Evolutionary conservation across 139 green algal species (phyloP).

Genomic region (Spirogloea muscicola): DNA sequence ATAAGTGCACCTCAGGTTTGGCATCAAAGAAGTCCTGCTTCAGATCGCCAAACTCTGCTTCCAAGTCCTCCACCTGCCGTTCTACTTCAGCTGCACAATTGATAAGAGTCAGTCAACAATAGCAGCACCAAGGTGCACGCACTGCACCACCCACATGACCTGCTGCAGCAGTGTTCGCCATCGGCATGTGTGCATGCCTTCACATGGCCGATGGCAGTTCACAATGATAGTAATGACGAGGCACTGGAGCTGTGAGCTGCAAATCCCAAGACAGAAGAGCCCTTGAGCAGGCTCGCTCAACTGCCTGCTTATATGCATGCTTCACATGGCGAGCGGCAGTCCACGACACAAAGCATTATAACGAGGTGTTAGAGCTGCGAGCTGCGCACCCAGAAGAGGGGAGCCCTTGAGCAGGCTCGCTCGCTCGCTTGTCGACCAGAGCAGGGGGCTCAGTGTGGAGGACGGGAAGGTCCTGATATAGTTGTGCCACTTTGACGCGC

Average conservation of each 20-base stretch:
- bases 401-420: conserved; percentile 43
- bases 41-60: conserved; percentile 59
- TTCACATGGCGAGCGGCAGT: neutral
- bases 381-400: neutral
- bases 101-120: too few species aligned
- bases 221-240: neutral
- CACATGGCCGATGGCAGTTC: too few species aligned
- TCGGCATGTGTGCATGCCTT: too few species aligned
- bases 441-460: conserved; percentile 18
- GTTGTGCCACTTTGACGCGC: conserved; percentile 37
- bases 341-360: neutral
- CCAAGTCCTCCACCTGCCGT: conserved; percentile 49
- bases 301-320: neutral
- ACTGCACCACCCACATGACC: too few species aligned
- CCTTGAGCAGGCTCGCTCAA: neutral
- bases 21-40: conserved; percentile 4
- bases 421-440: conserved; percentile 39
- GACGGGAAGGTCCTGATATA: conserved; percentile 51
- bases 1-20: neutral
- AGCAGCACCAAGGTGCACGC: too few species aligned
- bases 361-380: too few species aligned
- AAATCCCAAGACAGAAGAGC: neutral
- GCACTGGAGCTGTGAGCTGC: neutral
- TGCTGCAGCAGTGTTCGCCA: too few species aligned
- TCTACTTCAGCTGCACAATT: conserved; percentile 47